Conservation (phyloP, 73 alveolate species). For the Paramecium pentaurelia region DNA sequence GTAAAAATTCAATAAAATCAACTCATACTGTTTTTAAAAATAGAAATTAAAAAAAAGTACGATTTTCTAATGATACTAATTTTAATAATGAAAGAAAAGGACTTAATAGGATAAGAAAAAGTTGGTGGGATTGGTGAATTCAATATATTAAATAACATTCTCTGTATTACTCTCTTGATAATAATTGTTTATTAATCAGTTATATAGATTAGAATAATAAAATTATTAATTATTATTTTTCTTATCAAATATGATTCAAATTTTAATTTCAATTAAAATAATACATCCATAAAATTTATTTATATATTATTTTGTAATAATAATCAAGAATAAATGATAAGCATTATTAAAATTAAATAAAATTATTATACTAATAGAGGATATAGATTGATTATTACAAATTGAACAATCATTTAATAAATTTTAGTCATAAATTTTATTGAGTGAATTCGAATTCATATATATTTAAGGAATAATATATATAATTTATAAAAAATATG, state of each 20-base stretch:
- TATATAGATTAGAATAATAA: no score
- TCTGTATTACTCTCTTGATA: not conserved
- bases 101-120: not conserved
- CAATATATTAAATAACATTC: not conserved
- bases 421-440: no score
- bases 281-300: no score
- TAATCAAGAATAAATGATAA: no score
- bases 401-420: no score
- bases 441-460: no score
- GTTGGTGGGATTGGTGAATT: constrained; percentile 20
- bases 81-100: constrained; percentile 43
- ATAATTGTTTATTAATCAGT: not conserved
- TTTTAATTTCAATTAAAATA: no score
- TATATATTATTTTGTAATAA: no score
- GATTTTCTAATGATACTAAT: constrained; percentile 1
- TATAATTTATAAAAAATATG: not conserved
- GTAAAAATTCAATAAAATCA: not conserved
- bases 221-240: no score
- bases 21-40: not conserved
- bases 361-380: no score
- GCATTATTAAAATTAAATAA: no score
- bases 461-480: not conserved
- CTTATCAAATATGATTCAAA: not conserved
- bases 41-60: not conserved
- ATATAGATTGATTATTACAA: no score